Conservation (phyloP, 2,329 filamentous ascomycete species). For the Aspergillus novofumigatus region DNA sequence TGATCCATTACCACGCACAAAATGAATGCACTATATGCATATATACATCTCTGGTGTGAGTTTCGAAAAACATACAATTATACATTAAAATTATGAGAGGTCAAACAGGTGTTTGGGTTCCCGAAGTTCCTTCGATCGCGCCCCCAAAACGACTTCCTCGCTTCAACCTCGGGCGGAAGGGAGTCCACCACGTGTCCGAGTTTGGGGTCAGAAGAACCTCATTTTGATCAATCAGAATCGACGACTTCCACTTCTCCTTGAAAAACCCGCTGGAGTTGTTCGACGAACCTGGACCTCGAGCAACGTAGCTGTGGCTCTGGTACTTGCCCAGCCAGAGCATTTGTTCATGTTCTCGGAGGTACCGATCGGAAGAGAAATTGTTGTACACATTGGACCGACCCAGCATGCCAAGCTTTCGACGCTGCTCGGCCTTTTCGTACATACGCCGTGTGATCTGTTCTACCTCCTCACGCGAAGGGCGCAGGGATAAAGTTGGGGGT, state of each 20-base stretch:
- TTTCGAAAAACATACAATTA: no score
- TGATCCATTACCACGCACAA: not conserved
- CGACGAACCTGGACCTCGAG: slow-evolving; percentile 4
- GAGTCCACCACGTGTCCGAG: not conserved
- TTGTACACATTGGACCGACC: slow-evolving; percentile 56
- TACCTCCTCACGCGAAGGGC: slow-evolving; percentile 36
- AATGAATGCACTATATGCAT: not conserved
- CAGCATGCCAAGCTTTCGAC: slow-evolving; percentile 56
- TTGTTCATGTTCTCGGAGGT: slow-evolving; percentile 60
- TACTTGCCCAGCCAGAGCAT: slow-evolving; percentile 51
- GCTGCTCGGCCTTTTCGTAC: slow-evolving; percentile 55
- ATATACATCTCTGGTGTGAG: not conserved
- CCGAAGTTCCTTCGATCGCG: not conserved
- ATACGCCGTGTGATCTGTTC: slow-evolving; percentile 59
- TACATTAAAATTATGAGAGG: not conserved
- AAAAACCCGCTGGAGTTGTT: slow-evolving; percentile 1
- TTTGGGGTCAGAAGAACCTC: not conserved
- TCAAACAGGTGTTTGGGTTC: not conserved
- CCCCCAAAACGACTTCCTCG: not conserved
- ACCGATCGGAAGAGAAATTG: slow-evolving; percentile 56
- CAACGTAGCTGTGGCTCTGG: slow-evolving; percentile 12
- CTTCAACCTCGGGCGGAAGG: not conserved
- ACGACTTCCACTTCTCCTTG: slow-evolving; percentile 1
- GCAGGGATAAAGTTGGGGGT: slow-evolving; percentile 46
- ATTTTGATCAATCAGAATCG: not conserved